Conservation (phyloP, 495 filamentous ascomycete species). For the Penicillium egyptiacum region DNA sequence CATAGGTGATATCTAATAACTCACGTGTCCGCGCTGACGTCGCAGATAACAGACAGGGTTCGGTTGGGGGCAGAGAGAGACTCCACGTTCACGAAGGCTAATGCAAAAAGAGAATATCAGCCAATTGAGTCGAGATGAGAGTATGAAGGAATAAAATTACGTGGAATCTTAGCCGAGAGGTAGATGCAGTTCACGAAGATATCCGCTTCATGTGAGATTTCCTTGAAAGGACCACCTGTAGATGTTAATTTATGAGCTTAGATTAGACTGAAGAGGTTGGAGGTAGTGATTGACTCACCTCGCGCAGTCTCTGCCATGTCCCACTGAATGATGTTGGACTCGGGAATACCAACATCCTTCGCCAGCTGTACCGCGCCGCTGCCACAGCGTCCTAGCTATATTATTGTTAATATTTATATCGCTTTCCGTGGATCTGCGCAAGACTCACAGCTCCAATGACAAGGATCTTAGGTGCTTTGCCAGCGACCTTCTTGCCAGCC, state of each 20-base stretch:
- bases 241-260: background rate
- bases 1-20: slow-evolving; percentile 2
- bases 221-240: slow-evolving; percentile 75
- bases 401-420: slow-evolving; percentile 9
- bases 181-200: slow-evolving; percentile 96
- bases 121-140: background rate
- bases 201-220: slow-evolving; percentile 68
- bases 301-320: slow-evolving; percentile 82
- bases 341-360: slow-evolving; percentile 70
- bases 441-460: slow-evolving; percentile 58
- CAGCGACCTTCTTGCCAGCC: slow-evolving; percentile 54
- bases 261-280: background rate
- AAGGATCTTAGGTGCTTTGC: slow-evolving; percentile 52
- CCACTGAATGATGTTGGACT: slow-evolving; percentile 80
- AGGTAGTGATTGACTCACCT: slow-evolving; percentile 21
- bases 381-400: slow-evolving; percentile 76
- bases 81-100: slow-evolving; percentile 66
- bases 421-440: background rate
- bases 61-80: slow-evolving; percentile 66
- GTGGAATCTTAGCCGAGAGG: slow-evolving; percentile 65
- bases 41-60: slow-evolving; percentile 81
- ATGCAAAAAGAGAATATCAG: background rate
- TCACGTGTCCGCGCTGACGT: slow-evolving; percentile 73
- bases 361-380: slow-evolving; percentile 80
- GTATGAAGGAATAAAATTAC: background rate